Conservation (phyloP, 129 eudicot genomes). For the Ambrosia artemisiifolia region DNA sequence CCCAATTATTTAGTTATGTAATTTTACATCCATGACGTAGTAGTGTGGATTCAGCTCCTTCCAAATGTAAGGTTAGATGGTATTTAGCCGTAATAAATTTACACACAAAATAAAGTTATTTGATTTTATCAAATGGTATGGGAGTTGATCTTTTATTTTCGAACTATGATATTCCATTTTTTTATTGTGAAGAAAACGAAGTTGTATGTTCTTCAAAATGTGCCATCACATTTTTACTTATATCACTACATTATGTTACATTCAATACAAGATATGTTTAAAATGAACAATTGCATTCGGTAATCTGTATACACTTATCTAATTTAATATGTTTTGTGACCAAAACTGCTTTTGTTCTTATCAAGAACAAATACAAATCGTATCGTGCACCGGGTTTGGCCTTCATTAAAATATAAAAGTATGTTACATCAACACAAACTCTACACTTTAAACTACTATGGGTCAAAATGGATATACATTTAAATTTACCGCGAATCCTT, state of each 20-base stretch:
- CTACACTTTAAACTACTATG: conserved; percentile 2
- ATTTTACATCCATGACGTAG: no score
- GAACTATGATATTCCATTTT: no score
- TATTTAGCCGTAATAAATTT: no score
- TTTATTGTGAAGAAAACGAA: no score
- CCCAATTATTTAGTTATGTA: no score
- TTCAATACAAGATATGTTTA: neutral
- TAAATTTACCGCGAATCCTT: conserved; percentile 10
- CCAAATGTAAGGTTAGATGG: no score
- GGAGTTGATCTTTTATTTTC: no score
- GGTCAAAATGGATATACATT: neutral
- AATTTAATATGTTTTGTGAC: neutral
- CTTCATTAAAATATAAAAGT: neutral
- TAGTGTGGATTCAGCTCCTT: no score
- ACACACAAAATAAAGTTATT: no score
- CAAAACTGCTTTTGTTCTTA: neutral
- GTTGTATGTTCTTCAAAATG: no score
- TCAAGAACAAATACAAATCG: neutral
- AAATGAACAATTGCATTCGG: neutral
- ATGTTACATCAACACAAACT: neutral
- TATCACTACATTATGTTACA: neutral
- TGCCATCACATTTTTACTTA: neutral
- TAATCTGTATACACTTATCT: neutral
- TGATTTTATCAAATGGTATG: no score
- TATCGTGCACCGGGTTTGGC: no score